Evolutionary conservation across 768 basidiomycete species (phyloP).

Genomic region (Amanita fuliginea): DNA sequence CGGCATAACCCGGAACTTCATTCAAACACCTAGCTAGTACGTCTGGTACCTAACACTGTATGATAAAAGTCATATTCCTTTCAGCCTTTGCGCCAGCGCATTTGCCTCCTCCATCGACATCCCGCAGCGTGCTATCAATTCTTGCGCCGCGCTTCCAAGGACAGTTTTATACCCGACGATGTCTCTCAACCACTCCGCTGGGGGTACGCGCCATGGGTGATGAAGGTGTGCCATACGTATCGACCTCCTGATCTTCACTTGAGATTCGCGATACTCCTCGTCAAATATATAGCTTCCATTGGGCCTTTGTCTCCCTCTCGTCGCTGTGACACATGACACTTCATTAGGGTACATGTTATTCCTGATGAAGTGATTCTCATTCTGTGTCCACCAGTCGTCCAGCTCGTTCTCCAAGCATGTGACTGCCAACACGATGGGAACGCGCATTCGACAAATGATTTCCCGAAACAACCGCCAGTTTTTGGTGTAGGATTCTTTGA

Average conservation of each 20-base stretch:
- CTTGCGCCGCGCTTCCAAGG: conserved; percentile 3
- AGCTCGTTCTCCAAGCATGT: too few species aligned
- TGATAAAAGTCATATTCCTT: not conserved
- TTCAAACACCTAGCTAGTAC: too few species aligned
- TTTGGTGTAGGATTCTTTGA: too few species aligned
- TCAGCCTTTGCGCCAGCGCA: not conserved
- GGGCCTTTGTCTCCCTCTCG: conserved; percentile 11
- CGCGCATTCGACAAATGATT: too few species aligned
- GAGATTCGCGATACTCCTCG: conserved; percentile 23
- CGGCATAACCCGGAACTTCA: too few species aligned
- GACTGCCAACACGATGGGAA: too few species aligned
- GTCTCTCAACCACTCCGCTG: conserved; percentile 9
- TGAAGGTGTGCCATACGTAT: conserved; percentile 4
- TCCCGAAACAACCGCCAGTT: too few species aligned
- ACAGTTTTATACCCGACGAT: conserved; percentile 8
- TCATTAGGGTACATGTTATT: conserved; percentile 19
- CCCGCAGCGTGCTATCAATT: conserved; percentile 9
- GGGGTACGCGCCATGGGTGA: conserved; percentile 8
- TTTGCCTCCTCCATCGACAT: conserved; percentile 6
- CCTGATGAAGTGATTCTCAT: conserved; percentile 15
- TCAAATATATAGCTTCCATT: conserved; percentile 10
- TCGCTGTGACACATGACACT: conserved; percentile 29
- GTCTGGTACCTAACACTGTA: too few species aligned
- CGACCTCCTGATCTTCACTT: conserved; percentile 11
- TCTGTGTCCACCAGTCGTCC: conserved; percentile 4